These are phyloP conservation scores for Asparagopsis taxiformis DNA, from an alignment of 31 red algal genomes.

Conservation along the genomic window DNA sequence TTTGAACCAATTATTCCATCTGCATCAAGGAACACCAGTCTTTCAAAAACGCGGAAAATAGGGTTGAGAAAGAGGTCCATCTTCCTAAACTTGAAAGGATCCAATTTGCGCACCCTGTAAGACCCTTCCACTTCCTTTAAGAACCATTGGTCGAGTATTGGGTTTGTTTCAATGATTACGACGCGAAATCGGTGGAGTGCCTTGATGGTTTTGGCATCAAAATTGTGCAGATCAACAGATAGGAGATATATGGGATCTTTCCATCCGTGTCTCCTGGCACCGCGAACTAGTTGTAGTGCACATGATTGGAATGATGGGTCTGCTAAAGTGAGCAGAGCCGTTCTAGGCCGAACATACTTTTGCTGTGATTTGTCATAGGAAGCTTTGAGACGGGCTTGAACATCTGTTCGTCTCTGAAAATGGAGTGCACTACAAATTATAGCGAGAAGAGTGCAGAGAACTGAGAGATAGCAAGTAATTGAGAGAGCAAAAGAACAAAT, in stretches of 20 bases:
- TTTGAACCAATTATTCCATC: conserved; percentile 28
- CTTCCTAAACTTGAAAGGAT: conserved; percentile 50
- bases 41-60: conserved; percentile 45
- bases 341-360: neutral
- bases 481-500: neutral
- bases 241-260: conserved; percentile 35
- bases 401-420: neutral
- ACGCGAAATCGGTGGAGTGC: conserved; percentile 32
- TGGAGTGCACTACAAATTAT: neutral
- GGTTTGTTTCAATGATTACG: conserved; percentile 28
- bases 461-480: neutral
- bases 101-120: conserved; percentile 21
- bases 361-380: neutral
- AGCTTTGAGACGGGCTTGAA: neutral
- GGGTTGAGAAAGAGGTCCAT: conserved; percentile 73
- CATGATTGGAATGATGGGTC: conserved; percentile 48
- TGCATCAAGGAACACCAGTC: conserved; percentile 45
- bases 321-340: conserved; percentile 49
- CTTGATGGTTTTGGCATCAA: conserved; percentile 7
- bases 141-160: conserved; percentile 50
- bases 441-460: neutral
- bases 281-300: conserved; percentile 26
- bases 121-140: neutral
- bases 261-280: conserved; percentile 29
- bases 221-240: conserved; percentile 26